Conservation (phyloP, 306 rosid species). For the Prosopis cineraria region DNA sequence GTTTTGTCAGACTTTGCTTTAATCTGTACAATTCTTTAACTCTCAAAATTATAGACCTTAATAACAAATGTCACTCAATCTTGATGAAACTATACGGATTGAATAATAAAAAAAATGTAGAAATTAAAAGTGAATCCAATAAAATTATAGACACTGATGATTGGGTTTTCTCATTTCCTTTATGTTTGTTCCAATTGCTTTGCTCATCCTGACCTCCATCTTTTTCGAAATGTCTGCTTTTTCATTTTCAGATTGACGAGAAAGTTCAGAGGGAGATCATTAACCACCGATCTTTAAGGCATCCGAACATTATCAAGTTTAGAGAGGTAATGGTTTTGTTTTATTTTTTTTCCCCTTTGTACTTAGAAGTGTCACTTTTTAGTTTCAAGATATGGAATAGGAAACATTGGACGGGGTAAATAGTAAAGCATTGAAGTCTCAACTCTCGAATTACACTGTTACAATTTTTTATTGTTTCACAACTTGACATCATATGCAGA, state of each 20-base stretch:
- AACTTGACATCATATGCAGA: background rate
- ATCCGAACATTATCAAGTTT: conserved; percentile 85
- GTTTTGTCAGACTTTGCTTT: too few relatives aligned
- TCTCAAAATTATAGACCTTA: too few relatives aligned
- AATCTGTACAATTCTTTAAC: too few relatives aligned
- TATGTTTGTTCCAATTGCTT: background rate
- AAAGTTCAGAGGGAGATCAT: conserved; percentile 87
- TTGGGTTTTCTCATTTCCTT: too few relatives aligned
- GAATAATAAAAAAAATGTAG: too few relatives aligned
- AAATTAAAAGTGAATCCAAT: too few relatives aligned
- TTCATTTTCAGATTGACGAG: conserved; percentile 76
- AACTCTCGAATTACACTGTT: background rate
- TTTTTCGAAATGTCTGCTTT: conserved; percentile 22
- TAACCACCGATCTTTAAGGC: conserved; percentile 81
- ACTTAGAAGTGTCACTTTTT: background rate
- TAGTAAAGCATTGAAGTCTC: background rate
- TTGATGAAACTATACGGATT: too few relatives aligned
- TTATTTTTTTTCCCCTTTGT: background rate
- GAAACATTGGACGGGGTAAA: background rate
- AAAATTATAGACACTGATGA: too few relatives aligned
- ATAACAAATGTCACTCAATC: too few relatives aligned
- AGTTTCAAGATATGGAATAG: background rate
- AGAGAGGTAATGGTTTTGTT: conserved; percentile 62
- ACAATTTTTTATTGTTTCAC: background rate
- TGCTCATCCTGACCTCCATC: background rate